Conservation (phyloP, 2,329 filamentous ascomycete species). For the Rutstroemia sp. region DNA sequence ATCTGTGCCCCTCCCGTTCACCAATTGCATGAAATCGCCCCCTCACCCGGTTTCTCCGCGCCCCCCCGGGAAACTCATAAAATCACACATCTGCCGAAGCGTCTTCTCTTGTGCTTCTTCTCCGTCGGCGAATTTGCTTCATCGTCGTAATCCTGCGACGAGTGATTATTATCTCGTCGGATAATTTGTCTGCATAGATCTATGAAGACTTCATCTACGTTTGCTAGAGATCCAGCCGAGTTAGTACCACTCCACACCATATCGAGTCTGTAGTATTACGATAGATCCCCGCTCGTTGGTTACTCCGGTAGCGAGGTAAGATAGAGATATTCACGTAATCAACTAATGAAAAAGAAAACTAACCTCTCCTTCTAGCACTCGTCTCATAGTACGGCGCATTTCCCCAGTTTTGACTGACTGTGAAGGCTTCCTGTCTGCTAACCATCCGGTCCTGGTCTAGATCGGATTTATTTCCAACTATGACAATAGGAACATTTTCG, state of each 20-base stretch:
- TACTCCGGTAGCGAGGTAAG: background rate
- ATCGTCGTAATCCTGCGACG: slow-evolving; percentile 7
- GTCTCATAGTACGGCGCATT: slow-evolving; percentile 70
- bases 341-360: slow-evolving; percentile 6
- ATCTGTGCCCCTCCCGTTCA: too few species aligned
- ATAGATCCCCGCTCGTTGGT: background rate
- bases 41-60: too few species aligned
- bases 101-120: slow-evolving; percentile 2
- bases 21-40: too few species aligned
- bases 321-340: background rate
- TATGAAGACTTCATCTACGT: slow-evolving; percentile 66
- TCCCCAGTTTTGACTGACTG: slow-evolving; percentile 60
- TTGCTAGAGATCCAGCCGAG: slow-evolving; percentile 32
- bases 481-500: slow-evolving; percentile 61
- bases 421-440: slow-evolving; percentile 56
- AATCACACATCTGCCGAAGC: slow-evolving; percentile 7
- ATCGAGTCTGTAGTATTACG: too few species aligned
- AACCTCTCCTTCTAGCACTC: slow-evolving; percentile 51
- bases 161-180: slow-evolving; percentile 40
- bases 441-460: slow-evolving; percentile 65
- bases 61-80: background rate
- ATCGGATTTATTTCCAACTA: slow-evolving; percentile 69
- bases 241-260: too few species aligned
- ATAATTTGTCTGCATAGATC: slow-evolving; percentile 63
- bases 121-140: slow-evolving; percentile 3